Base-by-base conservation (phyloP, 73 alveolate species). In the Paramecium pentaurelia region DNA sequence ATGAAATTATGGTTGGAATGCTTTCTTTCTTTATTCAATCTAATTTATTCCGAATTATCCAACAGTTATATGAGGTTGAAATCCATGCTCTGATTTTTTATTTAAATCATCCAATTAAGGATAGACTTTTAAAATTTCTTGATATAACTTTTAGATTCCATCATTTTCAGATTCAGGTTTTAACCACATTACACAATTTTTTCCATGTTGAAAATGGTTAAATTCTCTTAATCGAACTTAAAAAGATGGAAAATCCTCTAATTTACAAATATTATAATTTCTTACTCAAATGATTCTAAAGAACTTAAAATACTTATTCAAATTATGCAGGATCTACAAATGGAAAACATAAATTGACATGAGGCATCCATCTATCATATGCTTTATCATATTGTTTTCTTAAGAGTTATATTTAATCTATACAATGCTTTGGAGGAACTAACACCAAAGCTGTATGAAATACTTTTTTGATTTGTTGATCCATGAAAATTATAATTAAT, bases 311-410 rank as follows among this genome's bases (percentile, higher is more conserved):
- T 28, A 83, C 90, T 64, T 89, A 59, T 12, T 71, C 60, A 51
- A 89, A 89, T 89, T 89, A 64, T 11, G 71, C 85, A 27, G 91
- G 92, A 30, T 89, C 64, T 11, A 51, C 90, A 71, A 89, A 89
- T 0, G 94, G 91, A n/a, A 89, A 89, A 28, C 86, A 60, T 34
- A 89, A 40, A 71, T 89, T 89, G 16, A 89, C 88, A 89, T 89
- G 94, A 45, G 94, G 94, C 94, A 89, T 89, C 94, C 94, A 89
- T 47, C 94, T 89, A 32, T 89, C 94, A n/a, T 89, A 89, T 8
- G 94, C 94, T 89, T 89, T 89, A 73, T 89, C 94, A 73, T 89
- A 40, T 40, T 70, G 22, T 88, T 68, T 37, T 32, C 94, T 89
- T 2, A 89, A 36, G 1, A 58, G 68, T 89, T 89, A 45, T 1